Evolutionary conservation across 345 rosid species (phyloP), one percentile per base, ranked within the genome.

Genomic region (Salix suchowensis): DNA sequence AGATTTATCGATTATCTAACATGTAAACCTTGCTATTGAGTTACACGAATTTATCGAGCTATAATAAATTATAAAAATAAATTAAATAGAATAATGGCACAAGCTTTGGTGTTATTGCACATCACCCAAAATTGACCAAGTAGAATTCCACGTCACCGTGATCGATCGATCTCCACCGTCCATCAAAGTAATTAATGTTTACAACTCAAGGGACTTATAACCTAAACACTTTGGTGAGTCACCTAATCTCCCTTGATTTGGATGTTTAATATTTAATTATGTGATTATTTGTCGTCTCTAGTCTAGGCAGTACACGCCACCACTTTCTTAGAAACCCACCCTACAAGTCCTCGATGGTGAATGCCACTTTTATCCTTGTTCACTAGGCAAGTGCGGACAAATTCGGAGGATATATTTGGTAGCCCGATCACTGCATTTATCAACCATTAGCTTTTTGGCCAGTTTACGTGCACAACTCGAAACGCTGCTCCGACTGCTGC

Each of bases 201-300:
- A 40, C 42, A 21, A 6, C 21, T 1, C 0, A 54, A 21, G 61
- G 10, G 61, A 55, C 26, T 3, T 55, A 4, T 3, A 58, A 58
- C 64, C 64, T 58, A 58, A 58, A 58, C 62, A n/a, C 14, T 58
- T 23, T n/a, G 55, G 73, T 16, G 32, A 44, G 9, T 39, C 28
- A 67, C 71, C 64, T 32, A 79, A 79, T 65, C 66, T 6, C 32
- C 4, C 11, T 23, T 55, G 68, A 84, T 68, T 12, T 44, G 2
- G 76, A 79, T 70, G 54, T 65, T 23, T 14, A 4, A 18, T 13
- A 26, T 34, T 2, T 30, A 24, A 39, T 39, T 58, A 77, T 15
- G 36, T 26, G 36, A 23, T 69, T 7, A 68, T n/a, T 23, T 23
- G 14, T 44, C 16, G 21, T 71, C 65, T 14, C 62, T 34, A 11